Evolutionary conservation across 2,329 filamentous ascomycete genomes (phyloP).

Genomic region (Colletotrichum sp.): DNA sequence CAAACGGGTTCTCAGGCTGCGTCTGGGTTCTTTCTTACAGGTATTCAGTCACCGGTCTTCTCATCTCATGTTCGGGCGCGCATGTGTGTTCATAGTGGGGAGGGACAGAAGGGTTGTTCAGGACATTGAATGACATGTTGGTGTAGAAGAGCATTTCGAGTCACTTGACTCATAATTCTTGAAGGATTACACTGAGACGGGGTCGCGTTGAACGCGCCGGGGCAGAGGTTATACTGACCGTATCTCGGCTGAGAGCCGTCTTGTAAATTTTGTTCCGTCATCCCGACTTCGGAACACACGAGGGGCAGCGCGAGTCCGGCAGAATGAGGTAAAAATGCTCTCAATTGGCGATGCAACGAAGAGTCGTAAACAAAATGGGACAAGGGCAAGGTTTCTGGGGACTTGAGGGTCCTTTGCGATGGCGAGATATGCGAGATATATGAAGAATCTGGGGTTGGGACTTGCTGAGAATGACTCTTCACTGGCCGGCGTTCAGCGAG

Average conservation of each 20-base stretch:
- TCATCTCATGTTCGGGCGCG: background rate
- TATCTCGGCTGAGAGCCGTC: slow-evolving; percentile 30
- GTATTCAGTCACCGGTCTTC: slow-evolving; percentile 65
- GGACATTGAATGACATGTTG: background rate
- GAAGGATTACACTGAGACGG: background rate
- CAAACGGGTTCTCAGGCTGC: slow-evolving; percentile 92
- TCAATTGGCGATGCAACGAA: background rate
- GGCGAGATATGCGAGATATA: slow-evolving; percentile 13
- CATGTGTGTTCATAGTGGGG: background rate
- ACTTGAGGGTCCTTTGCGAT: background rate
- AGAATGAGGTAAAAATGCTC: background rate
- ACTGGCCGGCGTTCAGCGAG: background rate
- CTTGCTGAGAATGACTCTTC: background rate
- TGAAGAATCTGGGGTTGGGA: slow-evolving; percentile 1
- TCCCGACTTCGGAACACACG: slow-evolving; percentile 24
- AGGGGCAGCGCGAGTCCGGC: background rate
- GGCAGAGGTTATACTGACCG: slow-evolving; percentile 32
- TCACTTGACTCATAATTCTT: background rate
- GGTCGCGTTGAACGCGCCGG: background rate
- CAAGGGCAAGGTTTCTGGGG: background rate
- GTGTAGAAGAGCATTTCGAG: background rate
- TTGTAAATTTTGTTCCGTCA: slow-evolving; percentile 27
- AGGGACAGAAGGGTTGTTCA: background rate
- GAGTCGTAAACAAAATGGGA: background rate
- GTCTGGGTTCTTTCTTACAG: slow-evolving; percentile 67